phyloP scores from a whole-genome alignment of 2,329 filamentous ascomycete genomes.

The Aspergillus ustus region DNA sequence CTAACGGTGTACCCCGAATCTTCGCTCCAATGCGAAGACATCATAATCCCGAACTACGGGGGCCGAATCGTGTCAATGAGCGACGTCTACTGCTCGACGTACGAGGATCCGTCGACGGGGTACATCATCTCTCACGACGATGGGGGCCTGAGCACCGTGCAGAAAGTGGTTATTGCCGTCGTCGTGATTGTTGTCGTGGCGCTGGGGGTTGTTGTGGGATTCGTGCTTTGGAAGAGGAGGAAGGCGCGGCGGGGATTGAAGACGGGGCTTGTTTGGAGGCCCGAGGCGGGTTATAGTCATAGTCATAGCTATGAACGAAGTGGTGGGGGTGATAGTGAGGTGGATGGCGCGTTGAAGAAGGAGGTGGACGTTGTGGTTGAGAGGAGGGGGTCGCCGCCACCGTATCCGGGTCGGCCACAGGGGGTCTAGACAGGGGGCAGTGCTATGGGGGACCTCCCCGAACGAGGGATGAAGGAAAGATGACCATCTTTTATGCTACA shows the following conservation, averaged over 20 bases:
- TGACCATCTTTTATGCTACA: too few species aligned
- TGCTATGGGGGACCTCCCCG: too few species aligned
- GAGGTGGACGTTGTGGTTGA: background rate
- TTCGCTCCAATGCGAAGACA: background rate
- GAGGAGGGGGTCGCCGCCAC: background rate
- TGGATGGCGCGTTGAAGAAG: background rate
- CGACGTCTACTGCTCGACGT: background rate
- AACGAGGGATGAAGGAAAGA: too few species aligned
- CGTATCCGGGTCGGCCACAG: background rate
- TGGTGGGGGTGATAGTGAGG: background rate
- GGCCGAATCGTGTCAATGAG: background rate
- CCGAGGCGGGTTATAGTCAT: too few species aligned
- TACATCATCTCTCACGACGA: too few species aligned
- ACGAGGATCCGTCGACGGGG: too few species aligned
- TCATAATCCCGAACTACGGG: background rate
- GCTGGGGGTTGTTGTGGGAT: background rate
- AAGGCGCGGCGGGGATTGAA: background rate
- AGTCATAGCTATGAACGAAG: background rate
- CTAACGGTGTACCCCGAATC: background rate
- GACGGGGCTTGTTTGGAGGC: background rate
- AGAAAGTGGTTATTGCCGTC: background rate
- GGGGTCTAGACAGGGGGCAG: background rate
- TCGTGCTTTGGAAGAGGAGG: background rate
- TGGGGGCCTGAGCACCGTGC: background rate
- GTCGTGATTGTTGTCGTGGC: background rate